Percentiles rank a stretch among this genome's conserved stretches.
These are phyloP conservation scores for Coemansia sp. DNA, from an alignment of 192 early-diverging fungal genomes.

Conservation along the genomic window DNA sequence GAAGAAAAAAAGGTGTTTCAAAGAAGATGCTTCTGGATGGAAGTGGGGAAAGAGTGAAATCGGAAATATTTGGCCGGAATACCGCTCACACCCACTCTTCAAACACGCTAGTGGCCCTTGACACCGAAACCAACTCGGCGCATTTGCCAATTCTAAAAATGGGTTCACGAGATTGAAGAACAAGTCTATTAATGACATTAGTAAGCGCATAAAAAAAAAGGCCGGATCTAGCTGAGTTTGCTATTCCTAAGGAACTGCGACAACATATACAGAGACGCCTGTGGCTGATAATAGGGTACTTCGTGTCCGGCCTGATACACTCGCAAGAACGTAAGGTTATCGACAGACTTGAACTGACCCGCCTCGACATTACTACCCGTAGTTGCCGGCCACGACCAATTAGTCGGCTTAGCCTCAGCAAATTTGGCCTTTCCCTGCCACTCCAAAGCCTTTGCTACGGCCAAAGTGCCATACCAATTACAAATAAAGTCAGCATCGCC, in stretches of 20 bases:
- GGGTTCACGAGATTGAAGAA: neutral
- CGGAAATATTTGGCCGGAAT: neutral
- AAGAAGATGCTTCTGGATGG: neutral
- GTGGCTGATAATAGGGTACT: conserved; percentile 91
- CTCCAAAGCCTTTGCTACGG: conserved; percentile 47
- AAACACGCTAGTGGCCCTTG: neutral
- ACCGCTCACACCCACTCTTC: neutral
- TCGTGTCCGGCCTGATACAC: conserved; percentile 89
- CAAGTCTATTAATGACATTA: neutral
- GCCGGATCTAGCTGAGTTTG: conserved; percentile 15
- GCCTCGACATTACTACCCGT: conserved; percentile 32
- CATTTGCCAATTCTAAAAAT: neutral
- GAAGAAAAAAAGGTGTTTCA: neutral
- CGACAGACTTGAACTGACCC: conserved; percentile 67
- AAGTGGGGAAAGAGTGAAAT: neutral
- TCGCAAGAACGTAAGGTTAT: conserved; percentile 80
- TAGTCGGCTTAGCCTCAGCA: conserved; percentile 13
- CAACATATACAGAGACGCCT: conserved; percentile 81
- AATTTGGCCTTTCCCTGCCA: conserved; percentile 54
- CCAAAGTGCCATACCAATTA: conserved; percentile 64
- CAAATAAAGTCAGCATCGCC: conserved; percentile 86
- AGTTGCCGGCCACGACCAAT: conserved; percentile 51
- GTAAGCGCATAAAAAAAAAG: neutral
- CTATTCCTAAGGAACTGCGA: conserved; percentile 69
- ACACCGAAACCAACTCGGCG: neutral